Evolutionary conservation across 495 filamentous ascomycete genomes (phyloP).

Genomic region (Copromyces sp.): DNA sequence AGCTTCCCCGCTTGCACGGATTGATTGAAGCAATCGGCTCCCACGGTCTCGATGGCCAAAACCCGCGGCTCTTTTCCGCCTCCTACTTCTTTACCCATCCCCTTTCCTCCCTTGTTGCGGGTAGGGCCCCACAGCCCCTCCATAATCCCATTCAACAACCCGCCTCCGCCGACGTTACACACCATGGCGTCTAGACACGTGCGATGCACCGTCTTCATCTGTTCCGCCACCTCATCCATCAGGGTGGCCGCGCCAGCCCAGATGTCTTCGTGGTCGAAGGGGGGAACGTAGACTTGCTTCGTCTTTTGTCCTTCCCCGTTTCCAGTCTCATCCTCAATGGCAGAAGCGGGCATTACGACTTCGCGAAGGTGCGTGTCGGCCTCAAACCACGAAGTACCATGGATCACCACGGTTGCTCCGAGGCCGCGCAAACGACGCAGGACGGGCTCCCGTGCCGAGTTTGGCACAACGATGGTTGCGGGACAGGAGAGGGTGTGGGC

Average conservation of each 20-base stretch:
- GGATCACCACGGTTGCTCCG: constrained; percentile 51
- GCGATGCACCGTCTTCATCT: constrained; percentile 38
- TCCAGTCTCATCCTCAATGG: neutral
- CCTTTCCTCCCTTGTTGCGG: neutral
- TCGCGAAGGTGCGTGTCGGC: constrained; percentile 65
- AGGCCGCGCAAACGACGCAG: constrained; percentile 66
- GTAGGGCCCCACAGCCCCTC: constrained; percentile 13
- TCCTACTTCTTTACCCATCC: constrained; percentile 26
- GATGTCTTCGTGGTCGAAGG: constrained; percentile 79
- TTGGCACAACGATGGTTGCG: constrained; percentile 74
- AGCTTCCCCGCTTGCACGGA: constrained; percentile 50
- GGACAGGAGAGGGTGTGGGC: constrained; percentile 56
- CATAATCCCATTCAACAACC: constrained; percentile 71
- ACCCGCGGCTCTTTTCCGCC: constrained; percentile 39
- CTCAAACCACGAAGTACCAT: constrained; percentile 62
- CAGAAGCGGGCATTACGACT: constrained; percentile 36
- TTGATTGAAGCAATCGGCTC: constrained; percentile 61
- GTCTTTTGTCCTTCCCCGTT: constrained; percentile 7
- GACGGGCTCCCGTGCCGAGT: constrained; percentile 42
- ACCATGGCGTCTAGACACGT: constrained; percentile 54
- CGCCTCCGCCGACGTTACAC: constrained; percentile 83
- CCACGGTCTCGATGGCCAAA: constrained; percentile 71
- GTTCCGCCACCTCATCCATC: constrained; percentile 59
- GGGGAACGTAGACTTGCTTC: constrained; percentile 74
- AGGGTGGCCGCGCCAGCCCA: constrained; percentile 73